Evolutionary conservation across 768 basidiomycete genomes (phyloP).

Genomic region (Clathrus columnatus): DNA sequence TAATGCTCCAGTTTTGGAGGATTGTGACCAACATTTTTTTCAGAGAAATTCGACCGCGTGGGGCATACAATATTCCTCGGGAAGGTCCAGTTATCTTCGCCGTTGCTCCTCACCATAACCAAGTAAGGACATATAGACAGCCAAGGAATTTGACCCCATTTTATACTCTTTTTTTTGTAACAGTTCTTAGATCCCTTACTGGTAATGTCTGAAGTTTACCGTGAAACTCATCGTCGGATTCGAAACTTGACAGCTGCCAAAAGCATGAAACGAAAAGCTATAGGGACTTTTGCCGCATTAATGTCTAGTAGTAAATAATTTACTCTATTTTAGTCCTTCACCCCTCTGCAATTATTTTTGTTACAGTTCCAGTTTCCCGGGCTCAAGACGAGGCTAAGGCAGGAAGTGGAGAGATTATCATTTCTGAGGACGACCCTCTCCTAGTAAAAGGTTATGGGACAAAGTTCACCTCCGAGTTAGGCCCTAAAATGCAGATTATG

Average conservation of each 20-base stretch:
- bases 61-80: conserved; percentile 88
- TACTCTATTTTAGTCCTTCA: neutral
- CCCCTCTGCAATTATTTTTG: conserved; percentile 10
- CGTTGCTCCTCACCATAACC: conserved; percentile 87
- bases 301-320: conserved; percentile 77
- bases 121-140: conserved; percentile 39
- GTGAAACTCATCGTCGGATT: conserved; percentile 73
- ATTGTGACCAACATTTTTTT: conserved; percentile 90
- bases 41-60: conserved; percentile 87
- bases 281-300: conserved; percentile 73
- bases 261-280: conserved; percentile 69
- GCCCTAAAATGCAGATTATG: conserved; percentile 76
- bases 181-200: conserved; percentile 92
- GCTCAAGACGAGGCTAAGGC: conserved; percentile 79
- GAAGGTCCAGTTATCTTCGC: conserved; percentile 91
- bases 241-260: conserved; percentile 85
- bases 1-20: conserved; percentile 77
- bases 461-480: conserved; percentile 62
- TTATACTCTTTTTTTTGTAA: conserved; percentile 4
- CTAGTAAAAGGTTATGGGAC: conserved; percentile 80
- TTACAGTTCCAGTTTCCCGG: conserved; percentile 81
- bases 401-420: conserved; percentile 61
- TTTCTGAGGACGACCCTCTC: conserved; percentile 71
- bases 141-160: neutral
- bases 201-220: conserved; percentile 74